These are phyloP conservation scores for Citrus medica DNA, from an alignment of 345 rosid species.

Conservation along the genomic window DNA sequence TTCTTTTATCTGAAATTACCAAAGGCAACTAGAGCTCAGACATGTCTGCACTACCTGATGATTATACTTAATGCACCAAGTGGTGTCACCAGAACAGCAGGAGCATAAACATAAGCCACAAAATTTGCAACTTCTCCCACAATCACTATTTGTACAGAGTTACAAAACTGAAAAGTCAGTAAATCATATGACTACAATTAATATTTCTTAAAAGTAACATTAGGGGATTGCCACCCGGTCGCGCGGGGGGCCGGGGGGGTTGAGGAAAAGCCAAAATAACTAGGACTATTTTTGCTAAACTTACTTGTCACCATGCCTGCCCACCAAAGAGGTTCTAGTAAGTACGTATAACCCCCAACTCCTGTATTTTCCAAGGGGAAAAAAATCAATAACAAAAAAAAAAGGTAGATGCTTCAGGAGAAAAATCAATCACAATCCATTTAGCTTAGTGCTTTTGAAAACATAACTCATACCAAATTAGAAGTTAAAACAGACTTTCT, in stretches of 20 bases:
- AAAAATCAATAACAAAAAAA: slow-evolving; percentile 9
- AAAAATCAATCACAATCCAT: background rate
- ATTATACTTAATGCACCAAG: slow-evolving; percentile 91
- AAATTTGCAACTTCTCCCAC: slow-evolving; percentile 88
- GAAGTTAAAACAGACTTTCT: background rate
- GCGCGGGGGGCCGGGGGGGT: background rate
- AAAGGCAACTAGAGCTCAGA: background rate
- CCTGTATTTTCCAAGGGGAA: slow-evolving; percentile 38
- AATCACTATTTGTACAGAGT: slow-evolving; percentile 52
- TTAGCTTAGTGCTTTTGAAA: background rate
- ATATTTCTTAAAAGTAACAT: background rate
- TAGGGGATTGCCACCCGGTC: no score
- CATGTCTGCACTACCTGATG: slow-evolving; percentile 48
- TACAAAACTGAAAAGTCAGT: background rate
- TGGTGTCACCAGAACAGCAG: slow-evolving; percentile 90
- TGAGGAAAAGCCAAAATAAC: background rate
- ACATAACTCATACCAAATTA: background rate
- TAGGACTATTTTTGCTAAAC: slow-evolving; percentile 9
- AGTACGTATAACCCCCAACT: slow-evolving; percentile 84
- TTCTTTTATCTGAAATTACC: slow-evolving; percentile 2
- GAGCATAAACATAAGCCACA: slow-evolving; percentile 91
- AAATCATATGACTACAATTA: background rate
- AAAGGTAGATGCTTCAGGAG: background rate
- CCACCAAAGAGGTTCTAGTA: slow-evolving; percentile 98
- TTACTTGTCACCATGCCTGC: slow-evolving; percentile 84